phyloP scores from a whole-genome alignment of 495 filamentous ascomycete species.

The Trichoderma virens region DNA sequence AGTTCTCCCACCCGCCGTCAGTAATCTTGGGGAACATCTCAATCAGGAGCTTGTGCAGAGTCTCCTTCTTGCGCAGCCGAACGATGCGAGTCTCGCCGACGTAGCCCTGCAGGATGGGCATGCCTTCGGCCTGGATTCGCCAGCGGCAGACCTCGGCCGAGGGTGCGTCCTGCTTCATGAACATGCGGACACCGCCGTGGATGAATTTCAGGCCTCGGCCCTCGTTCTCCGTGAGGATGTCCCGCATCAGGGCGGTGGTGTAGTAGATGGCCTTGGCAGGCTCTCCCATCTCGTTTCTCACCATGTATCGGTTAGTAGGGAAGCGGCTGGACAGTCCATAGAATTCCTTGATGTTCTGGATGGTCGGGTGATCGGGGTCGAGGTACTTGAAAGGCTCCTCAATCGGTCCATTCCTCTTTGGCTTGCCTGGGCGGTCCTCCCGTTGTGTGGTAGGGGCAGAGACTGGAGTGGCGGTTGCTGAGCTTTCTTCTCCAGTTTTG shows the following conservation, averaged over 20 bases:
- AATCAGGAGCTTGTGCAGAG: constrained; percentile 67
- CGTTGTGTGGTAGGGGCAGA: constrained; percentile 12
- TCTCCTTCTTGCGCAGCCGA: constrained; percentile 61
- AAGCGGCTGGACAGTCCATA: constrained; percentile 77
- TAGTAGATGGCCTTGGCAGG: constrained; percentile 92
- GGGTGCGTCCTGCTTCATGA: constrained; percentile 93
- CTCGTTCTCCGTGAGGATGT: constrained; percentile 77
- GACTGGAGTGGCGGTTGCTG: constrained; percentile 16
- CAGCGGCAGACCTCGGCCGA: constrained; percentile 75
- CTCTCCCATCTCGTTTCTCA: constrained; percentile 77
- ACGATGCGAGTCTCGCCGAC: constrained; percentile 74
- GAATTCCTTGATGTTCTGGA: constrained; percentile 67
- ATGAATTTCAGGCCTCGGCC: constrained; percentile 88
- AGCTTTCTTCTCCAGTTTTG: constrained; percentile 21
- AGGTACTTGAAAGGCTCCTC: constrained; percentile 95
- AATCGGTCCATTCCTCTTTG: constrained; percentile 34
- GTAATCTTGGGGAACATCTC: constrained; percentile 92
- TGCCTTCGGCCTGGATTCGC: constrained; percentile 90
- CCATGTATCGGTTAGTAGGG: constrained; percentile 86
- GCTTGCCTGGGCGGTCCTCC: constrained; percentile 29
- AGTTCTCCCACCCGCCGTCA: constrained; percentile 56
- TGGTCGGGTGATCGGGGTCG: constrained; percentile 58
- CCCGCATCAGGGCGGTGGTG: constrained; percentile 72
- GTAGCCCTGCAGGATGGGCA: constrained; percentile 81
- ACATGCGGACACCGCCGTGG: constrained; percentile 96